Conservation (phyloP, 2,329 filamentous ascomycete species). For the Amylocarpus encephaloides region DNA sequence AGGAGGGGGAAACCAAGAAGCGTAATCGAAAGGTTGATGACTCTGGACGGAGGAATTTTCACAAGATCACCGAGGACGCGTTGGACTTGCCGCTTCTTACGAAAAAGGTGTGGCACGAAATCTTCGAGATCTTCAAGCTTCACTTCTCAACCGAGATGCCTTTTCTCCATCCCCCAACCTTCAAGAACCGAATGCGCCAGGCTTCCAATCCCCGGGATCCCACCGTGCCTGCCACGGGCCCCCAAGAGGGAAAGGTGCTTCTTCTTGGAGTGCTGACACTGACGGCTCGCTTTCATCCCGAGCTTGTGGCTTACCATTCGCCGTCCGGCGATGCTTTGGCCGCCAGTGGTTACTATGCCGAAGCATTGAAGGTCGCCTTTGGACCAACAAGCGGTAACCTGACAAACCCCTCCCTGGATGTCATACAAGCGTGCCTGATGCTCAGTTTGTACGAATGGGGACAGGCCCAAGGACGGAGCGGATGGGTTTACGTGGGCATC, state of each 20-base stretch:
- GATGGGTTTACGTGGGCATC: constrained; percentile 61
- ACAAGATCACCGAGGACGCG: constrained; percentile 48
- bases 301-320: constrained; percentile 46
- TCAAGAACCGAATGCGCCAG: constrained; percentile 47
- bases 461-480: constrained; percentile 52
- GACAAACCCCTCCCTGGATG: constrained; percentile 50
- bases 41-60: constrained; percentile 29
- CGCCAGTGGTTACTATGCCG: constrained; percentile 60
- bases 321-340: constrained; percentile 41
- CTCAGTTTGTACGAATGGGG: constrained; percentile 67
- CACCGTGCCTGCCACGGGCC: constrained; percentile 17
- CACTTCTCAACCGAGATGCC: constrained; percentile 68
- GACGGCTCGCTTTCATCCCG: constrained; percentile 61
- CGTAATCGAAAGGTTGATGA: constrained; percentile 33
- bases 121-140: constrained; percentile 63
- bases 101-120: constrained; percentile 58
- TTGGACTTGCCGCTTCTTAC: constrained; percentile 57
- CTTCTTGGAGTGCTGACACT: constrained; percentile 62
- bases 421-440: constrained; percentile 64
- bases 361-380: constrained; percentile 47
- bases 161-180: constrained; percentile 61
- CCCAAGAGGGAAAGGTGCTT: constrained; percentile 47
- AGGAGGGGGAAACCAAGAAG: constrained; percentile 43
- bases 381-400: constrained; percentile 43
- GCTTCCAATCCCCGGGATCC: constrained; percentile 33